A percentile compares a stretch with the other conserved stretches of the same genome.
Conservation (phyloP, 768 basidiomycete genomes). For the Hygrocybe coccinea region DNA sequence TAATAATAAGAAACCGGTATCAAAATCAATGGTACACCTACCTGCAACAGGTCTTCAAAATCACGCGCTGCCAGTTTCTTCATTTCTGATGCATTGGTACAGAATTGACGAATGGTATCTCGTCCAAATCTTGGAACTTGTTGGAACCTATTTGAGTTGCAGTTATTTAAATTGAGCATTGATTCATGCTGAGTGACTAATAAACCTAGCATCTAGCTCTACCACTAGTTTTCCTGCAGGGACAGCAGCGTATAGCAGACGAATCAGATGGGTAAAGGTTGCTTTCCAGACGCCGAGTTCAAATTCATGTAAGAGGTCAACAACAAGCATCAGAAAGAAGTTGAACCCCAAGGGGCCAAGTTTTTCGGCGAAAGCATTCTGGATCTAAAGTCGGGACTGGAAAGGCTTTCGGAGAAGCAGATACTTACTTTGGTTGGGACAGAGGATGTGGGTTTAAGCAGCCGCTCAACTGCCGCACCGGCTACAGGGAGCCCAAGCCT, state of each 20-base stretch:
- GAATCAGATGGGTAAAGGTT: constrained; percentile 3
- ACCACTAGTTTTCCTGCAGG: constrained; percentile 9
- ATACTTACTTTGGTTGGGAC: constrained; percentile 10
- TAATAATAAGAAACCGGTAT: too few relatives aligned
- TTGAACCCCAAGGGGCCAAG: constrained; percentile 4
- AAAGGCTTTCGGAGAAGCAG: neutral
- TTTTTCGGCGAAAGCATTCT: constrained; percentile 11
- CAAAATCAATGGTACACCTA: constrained; percentile 8
- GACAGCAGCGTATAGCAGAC: constrained; percentile 6
- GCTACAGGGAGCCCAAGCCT: neutral
- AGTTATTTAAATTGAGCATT: neutral
- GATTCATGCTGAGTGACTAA: neutral
- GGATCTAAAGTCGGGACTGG: too few relatives aligned
- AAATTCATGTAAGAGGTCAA: constrained; percentile 9
- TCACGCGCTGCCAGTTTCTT: constrained; percentile 34
- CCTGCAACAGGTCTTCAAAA: constrained; percentile 44
- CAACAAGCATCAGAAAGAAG: constrained; percentile 7
- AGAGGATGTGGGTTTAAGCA: constrained; percentile 1
- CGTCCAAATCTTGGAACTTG: constrained; percentile 26
- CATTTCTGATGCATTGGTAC: constrained; percentile 31
- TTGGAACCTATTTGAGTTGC: constrained; percentile 21
- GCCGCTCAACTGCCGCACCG: constrained; percentile 1
- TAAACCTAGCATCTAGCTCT: constrained; percentile 19
- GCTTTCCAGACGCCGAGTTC: constrained; percentile 4
- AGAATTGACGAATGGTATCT: constrained; percentile 33